These are phyloP conservation scores for Leptodermis oblonga DNA, from an alignment of 257 asterid genomes.

Conservation along the genomic window DNA sequence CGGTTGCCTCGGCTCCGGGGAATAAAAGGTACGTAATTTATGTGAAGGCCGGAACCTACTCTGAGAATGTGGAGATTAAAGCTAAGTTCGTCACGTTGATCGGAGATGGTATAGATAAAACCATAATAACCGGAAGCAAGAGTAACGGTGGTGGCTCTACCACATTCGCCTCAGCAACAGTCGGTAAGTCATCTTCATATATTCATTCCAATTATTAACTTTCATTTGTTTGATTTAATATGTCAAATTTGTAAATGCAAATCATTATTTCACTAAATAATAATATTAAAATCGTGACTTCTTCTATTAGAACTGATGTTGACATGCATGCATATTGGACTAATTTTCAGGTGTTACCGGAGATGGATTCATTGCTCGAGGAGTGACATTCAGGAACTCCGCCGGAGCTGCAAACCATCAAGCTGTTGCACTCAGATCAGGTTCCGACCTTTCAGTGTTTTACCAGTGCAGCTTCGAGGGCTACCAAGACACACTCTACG, in stretches of 20 bases:
- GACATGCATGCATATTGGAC: neutral
- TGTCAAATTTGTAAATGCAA: too few species aligned
- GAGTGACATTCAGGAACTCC: conserved; percentile 64
- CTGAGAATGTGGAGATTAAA: conserved; percentile 55
- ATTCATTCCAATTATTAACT: too few species aligned
- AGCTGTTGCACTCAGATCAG: conserved; percentile 76
- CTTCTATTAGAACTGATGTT: too few species aligned
- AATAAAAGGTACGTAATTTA: conserved; percentile 49
- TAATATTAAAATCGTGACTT: too few species aligned
- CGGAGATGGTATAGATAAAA: conserved; percentile 80
- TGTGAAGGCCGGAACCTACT: conserved; percentile 60
- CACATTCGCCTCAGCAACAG: conserved; percentile 78
- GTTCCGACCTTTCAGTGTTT: conserved; percentile 68
- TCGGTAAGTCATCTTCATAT: conserved; percentile 76
- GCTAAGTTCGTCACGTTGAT: conserved; percentile 52
- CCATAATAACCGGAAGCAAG: conserved; percentile 80
- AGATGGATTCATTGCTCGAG: conserved; percentile 56
- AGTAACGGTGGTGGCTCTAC: conserved; percentile 75
- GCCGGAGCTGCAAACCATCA: conserved; percentile 63
- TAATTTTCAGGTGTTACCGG: conserved; percentile 4
- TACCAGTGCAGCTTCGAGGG: conserved; percentile 80
- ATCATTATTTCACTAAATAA: too few species aligned
- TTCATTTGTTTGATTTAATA: too few species aligned
- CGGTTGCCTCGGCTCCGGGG: conserved; percentile 50
- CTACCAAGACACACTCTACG: conserved; percentile 79